phyloP scores from a whole-genome alignment of 495 filamentous ascomycete species.

The Aspergillus carlsbadensis region DNA sequence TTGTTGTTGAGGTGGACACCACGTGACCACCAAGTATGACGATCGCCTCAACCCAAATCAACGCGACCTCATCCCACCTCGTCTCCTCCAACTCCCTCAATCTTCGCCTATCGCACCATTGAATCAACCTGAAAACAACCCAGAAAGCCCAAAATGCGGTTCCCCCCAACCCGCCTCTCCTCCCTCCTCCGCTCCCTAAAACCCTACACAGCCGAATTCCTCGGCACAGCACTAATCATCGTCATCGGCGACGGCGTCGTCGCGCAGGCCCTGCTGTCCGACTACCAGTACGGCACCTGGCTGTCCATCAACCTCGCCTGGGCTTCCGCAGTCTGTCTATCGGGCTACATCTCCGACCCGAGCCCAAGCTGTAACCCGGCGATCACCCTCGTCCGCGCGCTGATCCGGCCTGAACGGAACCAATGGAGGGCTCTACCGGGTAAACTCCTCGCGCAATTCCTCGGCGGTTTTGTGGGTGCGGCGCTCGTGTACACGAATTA shows the following conservation, averaged over 20 bases:
- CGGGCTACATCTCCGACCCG: constrained; percentile 30
- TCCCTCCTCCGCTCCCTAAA: constrained; percentile 21
- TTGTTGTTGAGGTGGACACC: no score
- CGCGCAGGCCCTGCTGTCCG: constrained; percentile 34
- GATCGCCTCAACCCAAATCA: no score
- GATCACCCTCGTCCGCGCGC: constrained; percentile 27
- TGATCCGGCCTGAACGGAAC: constrained; percentile 29
- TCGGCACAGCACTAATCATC: constrained; percentile 35
- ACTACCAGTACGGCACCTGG: constrained; percentile 40
- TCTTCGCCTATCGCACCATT: no score
- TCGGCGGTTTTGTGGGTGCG: constrained; percentile 36
- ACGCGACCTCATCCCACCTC: no score
- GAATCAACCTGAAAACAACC: no score
- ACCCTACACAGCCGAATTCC: constrained; percentile 37
- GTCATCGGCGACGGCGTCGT: constrained; percentile 39
- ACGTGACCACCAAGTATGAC: no score
- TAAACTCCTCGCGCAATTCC: constrained; percentile 31
- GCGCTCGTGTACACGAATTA: constrained; percentile 38
- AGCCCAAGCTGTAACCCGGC: constrained; percentile 36
- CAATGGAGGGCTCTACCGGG: constrained; percentile 33
- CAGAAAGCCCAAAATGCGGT: constrained; percentile 15
- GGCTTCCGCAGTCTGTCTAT: constrained; percentile 33
- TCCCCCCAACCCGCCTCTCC: constrained; percentile 20
- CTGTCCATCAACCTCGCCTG: constrained; percentile 38
- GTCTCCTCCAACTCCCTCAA: no score